Conservation (phyloP, 805 yeast genomes). For the Starmerella gropengiesseri region DNA sequence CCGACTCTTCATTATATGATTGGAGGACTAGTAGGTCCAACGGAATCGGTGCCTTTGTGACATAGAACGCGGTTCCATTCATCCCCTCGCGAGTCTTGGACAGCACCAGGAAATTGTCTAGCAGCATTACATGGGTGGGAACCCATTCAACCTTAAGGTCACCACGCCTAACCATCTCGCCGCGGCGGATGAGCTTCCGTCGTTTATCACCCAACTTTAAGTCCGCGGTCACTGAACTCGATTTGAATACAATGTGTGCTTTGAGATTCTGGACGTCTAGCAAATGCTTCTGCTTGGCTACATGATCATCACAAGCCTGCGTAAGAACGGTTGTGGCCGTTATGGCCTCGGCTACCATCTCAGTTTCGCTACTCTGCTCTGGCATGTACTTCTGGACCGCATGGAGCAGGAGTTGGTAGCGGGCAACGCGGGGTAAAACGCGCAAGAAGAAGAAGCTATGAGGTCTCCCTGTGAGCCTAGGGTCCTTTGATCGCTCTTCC, state of each 20-base stretch:
- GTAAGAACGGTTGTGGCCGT: constrained; percentile 47
- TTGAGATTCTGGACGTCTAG: constrained; percentile 46
- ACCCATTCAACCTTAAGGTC: constrained; percentile 53
- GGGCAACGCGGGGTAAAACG: constrained; percentile 43
- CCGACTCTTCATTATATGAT: constrained; percentile 34
- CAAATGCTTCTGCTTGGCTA: constrained; percentile 49
- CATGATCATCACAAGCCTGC: constrained; percentile 47
- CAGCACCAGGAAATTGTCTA: constrained; percentile 53
- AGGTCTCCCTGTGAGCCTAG: constrained; percentile 33
- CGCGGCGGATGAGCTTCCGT: constrained; percentile 48
- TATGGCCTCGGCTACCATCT: constrained; percentile 36
- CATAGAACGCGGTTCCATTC: constrained; percentile 28
- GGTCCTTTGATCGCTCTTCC: constrained; percentile 39
- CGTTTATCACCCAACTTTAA: constrained; percentile 43
- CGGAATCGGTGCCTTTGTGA: constrained; percentile 33
- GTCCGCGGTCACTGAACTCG: constrained; percentile 36
- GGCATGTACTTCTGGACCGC: constrained; percentile 46
- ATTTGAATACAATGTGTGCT: constrained; percentile 45
- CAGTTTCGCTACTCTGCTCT: constrained; percentile 34
- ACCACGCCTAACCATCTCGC: constrained; percentile 49
- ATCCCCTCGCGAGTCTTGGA: constrained; percentile 31
- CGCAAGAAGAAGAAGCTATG: constrained; percentile 43
- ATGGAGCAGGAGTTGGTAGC: constrained; percentile 50
- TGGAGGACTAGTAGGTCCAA: constrained; percentile 48
- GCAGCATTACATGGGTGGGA: constrained; percentile 42